Percentiles rank a stretch among this genome's conserved stretches.
These are phyloP conservation scores for Mortierella sp. DNA, from an alignment of 371 early-diverging fungal species.

Conservation along the genomic window DNA sequence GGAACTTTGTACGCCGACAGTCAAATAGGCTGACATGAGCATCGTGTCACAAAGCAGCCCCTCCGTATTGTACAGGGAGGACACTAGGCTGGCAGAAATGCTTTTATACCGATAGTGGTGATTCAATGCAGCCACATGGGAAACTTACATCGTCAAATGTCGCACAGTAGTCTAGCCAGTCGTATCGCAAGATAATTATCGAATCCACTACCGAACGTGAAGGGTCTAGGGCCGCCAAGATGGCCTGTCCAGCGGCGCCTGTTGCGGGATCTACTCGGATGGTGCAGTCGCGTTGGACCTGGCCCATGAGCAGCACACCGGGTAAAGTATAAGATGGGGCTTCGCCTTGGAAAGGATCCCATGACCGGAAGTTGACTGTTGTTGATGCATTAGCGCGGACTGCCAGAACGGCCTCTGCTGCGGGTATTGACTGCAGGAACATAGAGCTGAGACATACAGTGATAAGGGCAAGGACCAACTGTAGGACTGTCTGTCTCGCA, in stretches of 20 bases:
- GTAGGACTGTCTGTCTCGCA: too few relatives aligned
- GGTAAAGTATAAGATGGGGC: conserved; percentile 17
- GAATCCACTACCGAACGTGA: conserved; percentile 6
- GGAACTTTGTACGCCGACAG: too few relatives aligned
- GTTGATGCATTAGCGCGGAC: conserved; percentile 14
- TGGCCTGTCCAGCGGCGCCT: conserved; percentile 24
- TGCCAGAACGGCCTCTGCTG: conserved; percentile 33
- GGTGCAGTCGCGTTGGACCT: conserved; percentile 31
- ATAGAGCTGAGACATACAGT: conserved; percentile 14
- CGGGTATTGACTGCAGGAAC: conserved; percentile 2
- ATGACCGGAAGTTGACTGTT: conserved; percentile 17
- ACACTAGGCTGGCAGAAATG: too few relatives aligned
- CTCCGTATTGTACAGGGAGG: background rate
- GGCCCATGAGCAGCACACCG: conserved; percentile 39
- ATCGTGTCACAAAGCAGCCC: too few relatives aligned
- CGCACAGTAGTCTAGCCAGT: conserved; percentile 49
- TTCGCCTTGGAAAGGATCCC: conserved; percentile 43
- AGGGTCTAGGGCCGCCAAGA: conserved; percentile 14
- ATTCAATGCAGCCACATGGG: too few relatives aligned
- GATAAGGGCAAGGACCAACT: background rate
- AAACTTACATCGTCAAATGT: conserved; percentile 52
- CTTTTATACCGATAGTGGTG: too few relatives aligned
- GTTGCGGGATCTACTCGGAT: conserved; percentile 19
- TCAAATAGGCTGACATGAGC: too few relatives aligned
- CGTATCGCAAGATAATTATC: conserved; percentile 30